phyloP scores from a whole-genome alignment of 805 yeast species.

The Diddensiella caesifluorescens region DNA sequence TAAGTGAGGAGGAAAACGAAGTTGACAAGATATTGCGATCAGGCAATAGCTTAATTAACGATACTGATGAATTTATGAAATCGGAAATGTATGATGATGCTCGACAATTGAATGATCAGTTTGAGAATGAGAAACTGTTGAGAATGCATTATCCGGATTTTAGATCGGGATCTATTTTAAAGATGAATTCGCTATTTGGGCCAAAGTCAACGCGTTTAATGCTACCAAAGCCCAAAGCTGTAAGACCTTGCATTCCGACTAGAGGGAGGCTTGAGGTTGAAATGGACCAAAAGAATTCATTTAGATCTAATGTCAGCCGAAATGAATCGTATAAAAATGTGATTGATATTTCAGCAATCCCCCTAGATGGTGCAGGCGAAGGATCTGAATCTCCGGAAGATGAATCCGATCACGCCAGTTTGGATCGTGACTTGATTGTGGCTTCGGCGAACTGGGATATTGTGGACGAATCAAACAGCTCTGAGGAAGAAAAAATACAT shows the following conservation, averaged over 20 bases:
- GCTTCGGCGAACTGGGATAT: conserved; percentile 80
- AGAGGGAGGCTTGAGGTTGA: conserved; percentile 57
- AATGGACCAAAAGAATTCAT: conserved; percentile 51
- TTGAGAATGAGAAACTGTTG: conserved; percentile 23
- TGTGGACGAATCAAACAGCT: conserved; percentile 28
- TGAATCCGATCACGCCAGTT: neutral
- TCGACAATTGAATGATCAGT: conserved; percentile 12
- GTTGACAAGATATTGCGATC: conserved; percentile 24
- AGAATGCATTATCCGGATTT: conserved; percentile 56
- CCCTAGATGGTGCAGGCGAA: neutral
- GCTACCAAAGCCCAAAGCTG: conserved; percentile 44
- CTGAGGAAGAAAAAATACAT: conserved; percentile 1
- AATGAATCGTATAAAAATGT: neutral
- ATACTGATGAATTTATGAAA: conserved; percentile 15
- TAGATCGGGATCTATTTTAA: conserved; percentile 47
- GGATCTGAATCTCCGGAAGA: neutral
- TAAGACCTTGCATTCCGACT: conserved; percentile 43
- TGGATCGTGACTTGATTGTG: conserved; percentile 38
- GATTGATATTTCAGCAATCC: conserved; percentile 1
- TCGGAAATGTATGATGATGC: conserved; percentile 22
- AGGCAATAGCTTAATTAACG: conserved; percentile 9
- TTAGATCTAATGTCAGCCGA: conserved; percentile 31
- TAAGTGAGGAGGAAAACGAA: conserved; percentile 31
- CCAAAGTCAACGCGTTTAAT: conserved; percentile 54
- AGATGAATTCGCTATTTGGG: conserved; percentile 60